Evolutionary conservation across 345 rosid species (phyloP).

Genomic region (Hirschfeldia incana): DNA sequence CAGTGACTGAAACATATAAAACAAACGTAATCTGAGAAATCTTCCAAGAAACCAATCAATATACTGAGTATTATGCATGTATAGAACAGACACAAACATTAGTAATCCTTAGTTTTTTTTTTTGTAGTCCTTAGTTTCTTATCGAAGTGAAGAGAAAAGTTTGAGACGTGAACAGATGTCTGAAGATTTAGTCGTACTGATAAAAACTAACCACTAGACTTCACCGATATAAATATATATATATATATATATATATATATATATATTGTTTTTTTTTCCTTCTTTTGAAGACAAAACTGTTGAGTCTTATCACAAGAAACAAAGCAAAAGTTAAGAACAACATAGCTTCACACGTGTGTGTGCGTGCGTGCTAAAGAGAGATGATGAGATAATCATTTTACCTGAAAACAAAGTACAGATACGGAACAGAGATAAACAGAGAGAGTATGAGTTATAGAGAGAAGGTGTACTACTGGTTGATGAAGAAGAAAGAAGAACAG

Average conservation of each 20-base stretch:
- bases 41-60: constrained; percentile 7
- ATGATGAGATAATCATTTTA: not conserved
- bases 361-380: not conserved
- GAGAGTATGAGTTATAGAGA: constrained; percentile 18
- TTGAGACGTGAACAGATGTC: constrained; percentile 42
- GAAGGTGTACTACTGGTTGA: constrained; percentile 28
- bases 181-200: constrained; percentile 39
- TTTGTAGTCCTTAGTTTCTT: not conserved
- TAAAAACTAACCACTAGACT: constrained; percentile 28
- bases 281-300: constrained; percentile 18
- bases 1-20: constrained; percentile 30
- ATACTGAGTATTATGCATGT: not conserved
- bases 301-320: constrained; percentile 25
- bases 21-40: not conserved
- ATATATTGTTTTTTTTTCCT: not conserved
- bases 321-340: constrained; percentile 17
- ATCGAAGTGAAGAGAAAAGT: constrained; percentile 10
- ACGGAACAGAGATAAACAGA: constrained; percentile 23
- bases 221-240: not conserved
- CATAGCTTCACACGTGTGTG: constrained; percentile 22
- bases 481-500: constrained; percentile 32
- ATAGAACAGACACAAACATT: not conserved
- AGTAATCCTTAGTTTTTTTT: not conserved
- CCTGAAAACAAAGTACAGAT: constrained; percentile 26
- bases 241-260: not conserved